These are phyloP conservation scores for Escallonia rubra DNA, from an alignment of 129 eudicot species.

Conservation along the genomic window DNA sequence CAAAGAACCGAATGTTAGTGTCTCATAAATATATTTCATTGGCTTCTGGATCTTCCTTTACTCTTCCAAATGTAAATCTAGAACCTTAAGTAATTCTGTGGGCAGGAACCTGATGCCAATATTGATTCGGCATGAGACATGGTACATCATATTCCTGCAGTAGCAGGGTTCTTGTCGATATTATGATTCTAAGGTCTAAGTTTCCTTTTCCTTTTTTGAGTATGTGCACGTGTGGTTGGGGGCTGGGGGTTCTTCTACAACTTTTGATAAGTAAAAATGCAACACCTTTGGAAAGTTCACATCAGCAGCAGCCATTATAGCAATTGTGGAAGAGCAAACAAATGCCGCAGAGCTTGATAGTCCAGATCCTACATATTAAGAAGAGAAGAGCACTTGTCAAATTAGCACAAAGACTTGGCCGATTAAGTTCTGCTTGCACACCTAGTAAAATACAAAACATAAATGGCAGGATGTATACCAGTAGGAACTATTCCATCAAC, in stretches of 20 bases:
- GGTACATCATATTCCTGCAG: neutral
- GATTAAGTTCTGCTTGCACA: no score
- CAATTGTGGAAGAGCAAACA: slow-evolving; percentile 95
- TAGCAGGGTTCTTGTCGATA: neutral
- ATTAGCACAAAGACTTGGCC: no score
- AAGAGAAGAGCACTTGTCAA: neutral
- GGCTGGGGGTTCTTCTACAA: no score
- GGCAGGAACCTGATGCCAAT: no score
- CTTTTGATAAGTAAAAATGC: neutral
- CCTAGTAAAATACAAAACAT: no score
- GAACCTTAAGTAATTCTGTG: no score
- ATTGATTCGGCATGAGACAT: neutral
- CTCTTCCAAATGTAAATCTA: no score
- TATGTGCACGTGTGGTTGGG: no score
- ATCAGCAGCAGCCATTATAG: slow-evolving; percentile 83
- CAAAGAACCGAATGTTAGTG: no score
- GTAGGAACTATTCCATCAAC: slow-evolving; percentile 98
- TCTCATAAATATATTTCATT: no score
- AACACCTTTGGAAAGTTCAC: slow-evolving; percentile 73
- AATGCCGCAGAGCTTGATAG: slow-evolving; percentile 97
- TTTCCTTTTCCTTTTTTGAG: no score
- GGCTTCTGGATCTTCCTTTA: no score
- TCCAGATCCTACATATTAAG: slow-evolving; percentile 67
- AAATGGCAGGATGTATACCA: slow-evolving; percentile 33
- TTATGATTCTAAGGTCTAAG: neutral